These are phyloP conservation scores for Antrodiella citrinella DNA, from an alignment of 768 basidiomycete species.

Conservation along the genomic window DNA sequence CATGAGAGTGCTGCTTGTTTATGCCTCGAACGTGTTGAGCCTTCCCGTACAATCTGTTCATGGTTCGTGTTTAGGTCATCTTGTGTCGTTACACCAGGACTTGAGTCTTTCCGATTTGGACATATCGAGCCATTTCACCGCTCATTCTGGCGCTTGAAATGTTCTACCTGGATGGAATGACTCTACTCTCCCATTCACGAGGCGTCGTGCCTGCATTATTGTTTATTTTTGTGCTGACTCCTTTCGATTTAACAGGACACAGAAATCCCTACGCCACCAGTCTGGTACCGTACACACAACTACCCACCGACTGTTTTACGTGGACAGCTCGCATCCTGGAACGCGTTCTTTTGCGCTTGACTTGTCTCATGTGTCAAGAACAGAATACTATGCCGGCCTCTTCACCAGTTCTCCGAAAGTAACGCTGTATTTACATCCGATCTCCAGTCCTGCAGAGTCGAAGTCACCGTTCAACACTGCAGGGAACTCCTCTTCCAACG, in stretches of 20 bases:
- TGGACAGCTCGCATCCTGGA: constrained; percentile 43
- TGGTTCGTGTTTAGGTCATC: too few relatives aligned
- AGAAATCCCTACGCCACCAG: constrained; percentile 79
- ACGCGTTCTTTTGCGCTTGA: constrained; percentile 60
- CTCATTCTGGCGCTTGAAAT: too few relatives aligned
- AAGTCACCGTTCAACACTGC: constrained; percentile 7
- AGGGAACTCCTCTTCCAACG: constrained; percentile 21
- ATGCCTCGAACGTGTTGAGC: too few relatives aligned
- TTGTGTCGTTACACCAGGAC: too few relatives aligned
- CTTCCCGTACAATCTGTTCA: too few relatives aligned
- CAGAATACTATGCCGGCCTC: constrained; percentile 85
- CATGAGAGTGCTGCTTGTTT: too few relatives aligned
- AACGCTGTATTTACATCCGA: constrained; percentile 55
- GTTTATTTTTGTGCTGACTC: neutral
- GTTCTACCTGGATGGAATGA: too few relatives aligned
- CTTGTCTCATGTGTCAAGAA: constrained; percentile 58
- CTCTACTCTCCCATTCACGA: too few relatives aligned
- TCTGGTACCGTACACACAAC: constrained; percentile 66
- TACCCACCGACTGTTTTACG: constrained; percentile 80
- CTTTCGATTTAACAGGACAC: constrained; percentile 43
- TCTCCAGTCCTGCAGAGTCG: neutral
- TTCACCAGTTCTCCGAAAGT: constrained; percentile 87
- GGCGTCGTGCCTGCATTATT: too few relatives aligned
- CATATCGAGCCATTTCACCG: too few relatives aligned
- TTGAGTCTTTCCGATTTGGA: too few relatives aligned